Evolutionary conservation across 2,329 filamentous ascomycete genomes (phyloP).

Genomic region (Thielaviopsis punctulata): DNA sequence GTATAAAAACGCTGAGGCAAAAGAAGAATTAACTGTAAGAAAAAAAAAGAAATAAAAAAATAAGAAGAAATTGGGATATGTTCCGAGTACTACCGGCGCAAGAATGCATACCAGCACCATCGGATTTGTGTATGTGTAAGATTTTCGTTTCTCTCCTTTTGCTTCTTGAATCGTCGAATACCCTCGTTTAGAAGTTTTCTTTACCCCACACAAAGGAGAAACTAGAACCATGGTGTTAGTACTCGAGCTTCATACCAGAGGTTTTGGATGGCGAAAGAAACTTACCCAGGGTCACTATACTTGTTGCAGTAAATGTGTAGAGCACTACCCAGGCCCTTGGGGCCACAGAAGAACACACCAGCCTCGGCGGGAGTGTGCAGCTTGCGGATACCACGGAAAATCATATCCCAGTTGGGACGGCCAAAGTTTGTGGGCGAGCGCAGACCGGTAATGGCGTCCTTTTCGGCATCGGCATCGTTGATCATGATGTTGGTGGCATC

Average conservation of each 20-base stretch:
- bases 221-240: slow-evolving; percentile 20
- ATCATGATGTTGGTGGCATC: slow-evolving; percentile 88
- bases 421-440: slow-evolving; percentile 74
- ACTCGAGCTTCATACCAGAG: slow-evolving; percentile 12
- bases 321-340: slow-evolving; percentile 59
- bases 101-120: background rate
- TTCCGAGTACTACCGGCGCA: background rate
- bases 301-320: slow-evolving; percentile 76
- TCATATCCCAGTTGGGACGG: slow-evolving; percentile 78
- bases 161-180: background rate
- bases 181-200: slow-evolving; percentile 41
- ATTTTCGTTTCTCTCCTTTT: background rate
- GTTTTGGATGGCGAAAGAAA: slow-evolving; percentile 15
- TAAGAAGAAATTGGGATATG: background rate
- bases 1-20: background rate
- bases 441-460: slow-evolving; percentile 69
- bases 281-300: slow-evolving; percentile 67
- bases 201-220: slow-evolving; percentile 54
- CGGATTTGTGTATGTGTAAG: background rate
- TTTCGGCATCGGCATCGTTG: slow-evolving; percentile 71
- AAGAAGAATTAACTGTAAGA: background rate
- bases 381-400: slow-evolving; percentile 69
- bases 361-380: slow-evolving; percentile 57
- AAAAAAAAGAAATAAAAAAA: background rate
- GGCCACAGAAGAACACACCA: slow-evolving; percentile 73